These are phyloP conservation scores for Arabidopsis hybrid DNA, from an alignment of 441 rosid species.

Conservation along the genomic window DNA sequence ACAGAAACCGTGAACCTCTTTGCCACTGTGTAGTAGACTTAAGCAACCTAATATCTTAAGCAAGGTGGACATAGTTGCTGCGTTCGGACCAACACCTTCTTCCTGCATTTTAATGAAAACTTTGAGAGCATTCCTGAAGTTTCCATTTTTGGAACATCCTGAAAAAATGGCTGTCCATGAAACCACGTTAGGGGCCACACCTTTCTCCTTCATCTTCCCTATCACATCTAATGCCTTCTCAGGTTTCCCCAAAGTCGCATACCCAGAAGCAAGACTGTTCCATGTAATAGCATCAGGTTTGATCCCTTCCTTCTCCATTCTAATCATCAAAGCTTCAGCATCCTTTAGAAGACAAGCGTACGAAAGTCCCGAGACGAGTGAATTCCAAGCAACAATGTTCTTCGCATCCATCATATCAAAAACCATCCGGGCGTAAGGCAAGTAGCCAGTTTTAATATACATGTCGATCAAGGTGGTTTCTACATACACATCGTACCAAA, in stretches of 20 bases:
- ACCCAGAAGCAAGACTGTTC: constrained; percentile 70
- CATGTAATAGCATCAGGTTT: constrained; percentile 72
- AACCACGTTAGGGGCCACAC: constrained; percentile 54
- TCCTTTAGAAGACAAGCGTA: constrained; percentile 62
- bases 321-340: constrained; percentile 55
- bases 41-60: constrained; percentile 45
- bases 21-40: constrained; percentile 61
- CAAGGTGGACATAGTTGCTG: constrained; percentile 65
- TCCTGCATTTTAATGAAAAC: constrained; percentile 65
- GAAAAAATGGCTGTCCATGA: constrained; percentile 89
- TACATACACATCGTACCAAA: constrained; percentile 61
- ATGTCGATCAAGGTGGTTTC: constrained; percentile 80
- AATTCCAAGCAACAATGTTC: constrained; percentile 75
- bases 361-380: constrained; percentile 68
- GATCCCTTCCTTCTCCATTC: constrained; percentile 65
- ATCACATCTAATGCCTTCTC: constrained; percentile 64
- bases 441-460: constrained; percentile 73
- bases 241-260: constrained; percentile 55
- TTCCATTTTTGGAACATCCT: constrained; percentile 67
- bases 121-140: constrained; percentile 59
- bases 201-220: constrained; percentile 51
- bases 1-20: constrained; percentile 72
- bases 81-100: constrained; percentile 63
- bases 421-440: constrained; percentile 52
- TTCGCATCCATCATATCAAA: constrained; percentile 61